A percentile compares a stretch with the other conserved stretches of the same genome.
Evolutionary conservation across 495 filamentous ascomycete genomes (phyloP).

Genomic region (Penicillium fimorum): DNA sequence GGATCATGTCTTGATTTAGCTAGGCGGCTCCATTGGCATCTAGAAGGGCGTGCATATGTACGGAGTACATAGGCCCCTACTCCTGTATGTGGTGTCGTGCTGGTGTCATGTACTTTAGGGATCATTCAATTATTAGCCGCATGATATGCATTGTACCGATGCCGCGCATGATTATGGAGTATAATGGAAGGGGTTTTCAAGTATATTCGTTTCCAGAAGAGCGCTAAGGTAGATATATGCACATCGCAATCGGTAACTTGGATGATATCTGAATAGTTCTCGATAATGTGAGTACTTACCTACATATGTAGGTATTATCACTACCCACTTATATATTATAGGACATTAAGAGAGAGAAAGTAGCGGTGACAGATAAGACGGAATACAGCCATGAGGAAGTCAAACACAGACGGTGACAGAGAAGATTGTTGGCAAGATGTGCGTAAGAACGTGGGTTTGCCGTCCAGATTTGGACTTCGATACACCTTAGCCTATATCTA

Average conservation of each 20-base stretch:
- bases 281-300: neutral
- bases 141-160: slow-evolving; percentile 22
- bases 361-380: neutral
- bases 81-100: neutral
- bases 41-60: slow-evolving; percentile 1
- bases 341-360: neutral
- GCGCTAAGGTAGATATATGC: neutral
- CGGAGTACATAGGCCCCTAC: neutral
- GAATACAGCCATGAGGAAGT: neutral
- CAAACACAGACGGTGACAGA: too few relatives aligned
- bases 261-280: neutral
- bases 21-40: neutral
- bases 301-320: too few relatives aligned
- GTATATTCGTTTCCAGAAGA: neutral
- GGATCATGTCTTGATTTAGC: neutral
- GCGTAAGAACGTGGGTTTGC: neutral
- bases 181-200: neutral
- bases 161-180: neutral
- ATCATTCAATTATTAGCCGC: slow-evolving; percentile 3
- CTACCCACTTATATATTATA: too few relatives aligned
- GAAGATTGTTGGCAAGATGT: neutral
- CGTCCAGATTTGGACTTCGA: neutral
- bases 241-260: neutral
- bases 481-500: neutral
- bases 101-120: neutral